Evolutionary conservation across 1,139 yeast species (phyloP).

Genomic region (Blastobotrys buckinghamii): DNA sequence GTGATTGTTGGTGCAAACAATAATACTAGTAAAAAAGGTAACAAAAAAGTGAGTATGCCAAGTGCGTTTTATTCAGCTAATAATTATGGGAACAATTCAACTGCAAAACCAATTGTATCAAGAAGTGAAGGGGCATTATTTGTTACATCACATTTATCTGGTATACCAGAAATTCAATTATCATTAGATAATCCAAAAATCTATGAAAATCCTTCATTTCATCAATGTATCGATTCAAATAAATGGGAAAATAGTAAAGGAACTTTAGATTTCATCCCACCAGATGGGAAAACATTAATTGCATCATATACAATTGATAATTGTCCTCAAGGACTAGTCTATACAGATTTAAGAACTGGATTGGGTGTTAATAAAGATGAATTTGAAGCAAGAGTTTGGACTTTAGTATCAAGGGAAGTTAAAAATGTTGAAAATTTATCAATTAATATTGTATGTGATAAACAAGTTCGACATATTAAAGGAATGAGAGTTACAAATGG

Average conservation of each 20-base stretch:
- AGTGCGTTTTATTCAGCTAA: constrained; percentile 32
- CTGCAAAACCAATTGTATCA: constrained; percentile 45
- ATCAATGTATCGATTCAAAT: constrained; percentile 45
- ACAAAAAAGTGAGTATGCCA: background rate
- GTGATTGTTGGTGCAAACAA: constrained; percentile 35
- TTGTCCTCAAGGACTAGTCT: constrained; percentile 35
- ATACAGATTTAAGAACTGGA: constrained; percentile 54
- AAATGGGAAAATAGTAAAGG: constrained; percentile 30
- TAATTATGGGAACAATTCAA: constrained; percentile 16
- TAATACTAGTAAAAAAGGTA: background rate
- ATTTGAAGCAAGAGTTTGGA: constrained; percentile 63
- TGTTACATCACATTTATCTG: constrained; percentile 64
- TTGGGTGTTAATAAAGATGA: constrained; percentile 61
- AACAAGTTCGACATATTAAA: constrained; percentile 36
- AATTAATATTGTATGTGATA: constrained; percentile 44
- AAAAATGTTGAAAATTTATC: constrained; percentile 52
- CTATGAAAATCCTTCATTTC: constrained; percentile 44
- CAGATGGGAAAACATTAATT: constrained; percentile 71
- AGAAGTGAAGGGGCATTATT: constrained; percentile 59
- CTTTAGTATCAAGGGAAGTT: constrained; percentile 47
- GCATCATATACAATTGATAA: constrained; percentile 61
- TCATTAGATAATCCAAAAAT: constrained; percentile 41
- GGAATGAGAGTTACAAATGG: constrained; percentile 64
- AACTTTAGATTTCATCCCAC: constrained; percentile 67
- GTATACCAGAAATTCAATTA: constrained; percentile 66